phyloP scores from a whole-genome alignment of 2,329 filamentous ascomycete species.

The Sporothrix humicola region DNA sequence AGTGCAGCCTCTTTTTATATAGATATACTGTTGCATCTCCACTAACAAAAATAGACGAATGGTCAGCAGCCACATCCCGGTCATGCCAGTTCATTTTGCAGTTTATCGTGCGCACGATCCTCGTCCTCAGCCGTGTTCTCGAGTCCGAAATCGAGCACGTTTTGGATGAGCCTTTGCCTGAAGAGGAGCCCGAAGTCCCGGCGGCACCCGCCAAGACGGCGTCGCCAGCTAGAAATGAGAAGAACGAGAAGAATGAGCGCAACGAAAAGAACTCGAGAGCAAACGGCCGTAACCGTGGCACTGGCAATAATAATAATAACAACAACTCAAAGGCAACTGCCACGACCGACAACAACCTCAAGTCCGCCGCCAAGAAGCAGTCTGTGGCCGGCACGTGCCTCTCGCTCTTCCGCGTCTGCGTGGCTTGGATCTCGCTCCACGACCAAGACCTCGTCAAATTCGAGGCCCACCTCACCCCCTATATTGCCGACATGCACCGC shows the following conservation, averaged over 20 bases:
- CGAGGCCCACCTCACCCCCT: slow-evolving; percentile 52
- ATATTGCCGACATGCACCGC: slow-evolving; percentile 55
- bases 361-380: slow-evolving; percentile 15
- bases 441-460: slow-evolving; percentile 55
- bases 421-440: slow-evolving; percentile 59
- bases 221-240: slow-evolving; percentile 39
- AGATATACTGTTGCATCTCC: not conserved
- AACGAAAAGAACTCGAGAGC: not conserved
- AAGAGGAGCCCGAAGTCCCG: not conserved
- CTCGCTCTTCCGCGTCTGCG: slow-evolving; percentile 59
- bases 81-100: slow-evolving; percentile 71
- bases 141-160: slow-evolving; percentile 39
- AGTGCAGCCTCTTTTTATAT: slow-evolving; percentile 37
- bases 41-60: slow-evolving; percentile 49
- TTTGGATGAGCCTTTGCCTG: slow-evolving; percentile 19
- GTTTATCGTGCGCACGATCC: slow-evolving; percentile 79
- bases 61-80: slow-evolving; percentile 52
- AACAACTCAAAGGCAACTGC: not conserved
- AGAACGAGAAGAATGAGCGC: slow-evolving; percentile 41
- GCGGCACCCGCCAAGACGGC: not conserved
- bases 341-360: slow-evolving; percentile 14
- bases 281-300: slow-evolving; percentile 7
- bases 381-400: slow-evolving; percentile 52
- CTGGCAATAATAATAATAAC: not conserved
- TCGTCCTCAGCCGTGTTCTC: slow-evolving; percentile 71